A percentile compares a stretch with the other conserved stretches of the same genome.
phyloP scores from a whole-genome alignment of 2,329 filamentous ascomycete species.

The Fusarium sp. region DNA sequence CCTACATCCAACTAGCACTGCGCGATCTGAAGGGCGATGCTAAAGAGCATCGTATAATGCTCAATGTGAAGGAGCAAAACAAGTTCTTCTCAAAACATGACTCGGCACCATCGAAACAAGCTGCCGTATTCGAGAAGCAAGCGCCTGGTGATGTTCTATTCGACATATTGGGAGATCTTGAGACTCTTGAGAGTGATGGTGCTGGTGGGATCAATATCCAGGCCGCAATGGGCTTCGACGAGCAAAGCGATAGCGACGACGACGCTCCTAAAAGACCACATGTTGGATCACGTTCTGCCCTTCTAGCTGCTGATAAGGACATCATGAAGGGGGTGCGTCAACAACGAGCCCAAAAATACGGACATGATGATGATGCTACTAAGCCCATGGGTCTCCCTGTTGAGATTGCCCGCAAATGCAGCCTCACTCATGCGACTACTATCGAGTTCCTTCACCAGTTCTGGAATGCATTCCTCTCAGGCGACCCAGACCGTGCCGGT shows the following conservation, averaged over 20 bases:
- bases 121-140: slow-evolving; percentile 74
- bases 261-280: slow-evolving; percentile 66
- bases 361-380: slow-evolving; percentile 61
- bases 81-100: slow-evolving; percentile 79
- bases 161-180: slow-evolving; percentile 73
- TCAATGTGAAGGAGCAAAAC: slow-evolving; percentile 90
- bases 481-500: slow-evolving; percentile 81
- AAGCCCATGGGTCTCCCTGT: slow-evolving; percentile 67
- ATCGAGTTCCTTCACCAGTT: slow-evolving; percentile 98
- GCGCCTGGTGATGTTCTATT: slow-evolving; percentile 76
- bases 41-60: slow-evolving; percentile 80
- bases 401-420: slow-evolving; percentile 70
- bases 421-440: slow-evolving; percentile 87
- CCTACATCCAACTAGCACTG: slow-evolving; percentile 80
- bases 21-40: slow-evolving; percentile 82
- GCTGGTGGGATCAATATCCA: slow-evolving; percentile 71
- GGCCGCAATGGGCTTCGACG: slow-evolving; percentile 74
- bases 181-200: slow-evolving; percentile 62
- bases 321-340: slow-evolving; percentile 75
- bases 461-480: slow-evolving; percentile 92
- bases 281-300: slow-evolving; percentile 77
- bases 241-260: slow-evolving; percentile 77
- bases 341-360: slow-evolving; percentile 70
- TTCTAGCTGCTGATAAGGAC: slow-evolving; percentile 73
- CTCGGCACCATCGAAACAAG: slow-evolving; percentile 60